Evolutionary conservation across 345 rosid genomes (phyloP), one percentile per base, ranked within the genome.

Genomic region (Zanthoxylum bungeanum): DNA sequence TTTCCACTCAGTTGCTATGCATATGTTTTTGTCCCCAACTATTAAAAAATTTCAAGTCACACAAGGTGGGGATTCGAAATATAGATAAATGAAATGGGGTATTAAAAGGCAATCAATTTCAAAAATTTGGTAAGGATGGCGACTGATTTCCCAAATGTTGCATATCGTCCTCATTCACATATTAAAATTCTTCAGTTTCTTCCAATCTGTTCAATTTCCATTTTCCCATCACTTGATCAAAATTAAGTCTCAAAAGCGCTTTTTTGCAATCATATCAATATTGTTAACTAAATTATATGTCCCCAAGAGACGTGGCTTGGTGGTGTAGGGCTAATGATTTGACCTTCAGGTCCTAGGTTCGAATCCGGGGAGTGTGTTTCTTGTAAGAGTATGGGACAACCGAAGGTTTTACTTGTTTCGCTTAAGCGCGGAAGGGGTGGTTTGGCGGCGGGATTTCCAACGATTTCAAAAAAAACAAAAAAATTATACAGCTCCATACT

Each of bases 201-300:
- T 36, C 22, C 46, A 60, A 21, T 22, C 65, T n/a, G 7, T 60
- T 36, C 2, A 34, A 16, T 21, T 31, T 36, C 27, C 46, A 36
- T 60, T 36, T 37, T 5, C 19, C 27, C 46, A 5, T 33, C 3
- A 55, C 9, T 30, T 25, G 57, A 14, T 39, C 25, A 27, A 64
- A 27, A 8, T 25, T 24, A 25, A 63, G 39, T 28, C 36, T 37
- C 7, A 10, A 5, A 24, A 21, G 2, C 19, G 31, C 55, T 55
- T 28, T 50, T 51, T n/a, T 62, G n/a, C n/a, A 71, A 21, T 30
- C 25, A 70, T 22, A 76, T 24, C 6, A 76, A 51, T 7, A 16
- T n/a, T 4, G 66, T 16, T 24, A 62, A 24, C 47, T 62, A 28
- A 62, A 40, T 39, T n/a, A n/a, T n/a, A n/a, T n/a, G n/a, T n/a